Evolutionary conservation across 352 stramenopile genomes (phyloP).

Genomic region (Saprolegnia diclina): DNA sequence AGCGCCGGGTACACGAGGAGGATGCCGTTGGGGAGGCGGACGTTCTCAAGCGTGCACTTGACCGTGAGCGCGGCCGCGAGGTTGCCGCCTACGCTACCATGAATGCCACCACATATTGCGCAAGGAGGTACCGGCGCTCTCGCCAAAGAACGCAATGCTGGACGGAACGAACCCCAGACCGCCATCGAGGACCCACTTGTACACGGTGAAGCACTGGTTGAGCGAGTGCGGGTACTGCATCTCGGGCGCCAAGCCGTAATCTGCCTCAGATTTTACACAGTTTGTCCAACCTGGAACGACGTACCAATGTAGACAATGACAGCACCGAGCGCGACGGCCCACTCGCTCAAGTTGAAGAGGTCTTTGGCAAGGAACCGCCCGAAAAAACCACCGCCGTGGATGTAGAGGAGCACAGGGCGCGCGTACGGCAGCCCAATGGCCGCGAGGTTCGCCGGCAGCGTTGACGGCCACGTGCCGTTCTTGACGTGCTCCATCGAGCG

Average conservation of each 20-base stretch:
- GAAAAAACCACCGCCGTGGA: constrained; percentile 84
- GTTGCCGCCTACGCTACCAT: constrained; percentile 58
- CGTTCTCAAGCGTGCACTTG: constrained; percentile 70
- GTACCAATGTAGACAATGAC: constrained; percentile 85
- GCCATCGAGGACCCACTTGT: constrained; percentile 76
- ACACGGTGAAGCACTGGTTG: constrained; percentile 73
- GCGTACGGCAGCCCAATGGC: constrained; percentile 57
- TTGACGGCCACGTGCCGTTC: constrained; percentile 62
- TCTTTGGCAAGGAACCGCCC: constrained; percentile 84
- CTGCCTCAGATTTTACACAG: constrained; percentile 31
- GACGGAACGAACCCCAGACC: constrained; percentile 65
- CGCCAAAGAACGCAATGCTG: constrained; percentile 71
- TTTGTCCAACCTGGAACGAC: constrained; percentile 4
- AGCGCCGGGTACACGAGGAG: constrained; percentile 89
- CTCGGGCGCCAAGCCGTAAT: constrained; percentile 78
- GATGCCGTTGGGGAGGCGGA: constrained; percentile 66
- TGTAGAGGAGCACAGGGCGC: constrained; percentile 74
- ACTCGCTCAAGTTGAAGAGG: constrained; percentile 65
- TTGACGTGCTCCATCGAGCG: constrained; percentile 56
- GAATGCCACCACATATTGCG: background rate
- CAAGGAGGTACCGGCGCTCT: constrained; percentile 61
- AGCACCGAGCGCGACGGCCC: constrained; percentile 57
- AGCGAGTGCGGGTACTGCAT: constrained; percentile 74
- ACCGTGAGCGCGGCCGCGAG: constrained; percentile 78
- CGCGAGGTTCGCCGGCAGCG: constrained; percentile 56